A percentile compares a stretch with the other conserved stretches of the same genome.
Evolutionary conservation across 176 grass and related monocot genomes (phyloP).

Genomic region (Carex pumila): DNA sequence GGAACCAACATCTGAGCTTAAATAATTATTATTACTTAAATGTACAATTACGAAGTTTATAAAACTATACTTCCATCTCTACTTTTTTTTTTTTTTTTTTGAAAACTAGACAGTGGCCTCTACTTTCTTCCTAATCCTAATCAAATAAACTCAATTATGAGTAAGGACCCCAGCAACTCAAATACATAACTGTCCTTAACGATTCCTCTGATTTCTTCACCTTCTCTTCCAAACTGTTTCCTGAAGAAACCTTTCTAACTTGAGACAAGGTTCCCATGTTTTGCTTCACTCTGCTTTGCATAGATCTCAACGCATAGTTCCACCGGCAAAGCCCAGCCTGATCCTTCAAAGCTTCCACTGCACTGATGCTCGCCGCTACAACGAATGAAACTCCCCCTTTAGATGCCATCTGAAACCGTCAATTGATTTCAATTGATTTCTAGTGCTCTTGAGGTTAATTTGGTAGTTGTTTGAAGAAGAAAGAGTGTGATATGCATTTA

Average conservation of each 20-base stretch:
- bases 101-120: no score
- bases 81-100: no score
- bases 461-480: background rate
- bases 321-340: constrained; percentile 41
- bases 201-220: constrained; percentile 36
- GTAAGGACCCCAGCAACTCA: constrained; percentile 68
- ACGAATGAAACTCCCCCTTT: background rate
- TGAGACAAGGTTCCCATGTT: background rate
- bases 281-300: constrained; percentile 34
- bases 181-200: constrained; percentile 44
- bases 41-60: background rate
- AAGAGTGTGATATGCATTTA: background rate
- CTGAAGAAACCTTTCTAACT: background rate
- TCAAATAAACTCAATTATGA: background rate
- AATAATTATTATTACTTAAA: background rate
- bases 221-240: background rate
- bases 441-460: background rate
- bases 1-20: background rate
- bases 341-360: constrained; percentile 32
- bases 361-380: background rate
- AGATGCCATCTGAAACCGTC: background rate
- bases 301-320: constrained; percentile 34
- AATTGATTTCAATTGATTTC: background rate
- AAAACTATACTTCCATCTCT: background rate
- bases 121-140: background rate